Base-by-base conservation (phyloP, 805 yeast genomes). In the Cyberlindnera sargentensis region DNA sequence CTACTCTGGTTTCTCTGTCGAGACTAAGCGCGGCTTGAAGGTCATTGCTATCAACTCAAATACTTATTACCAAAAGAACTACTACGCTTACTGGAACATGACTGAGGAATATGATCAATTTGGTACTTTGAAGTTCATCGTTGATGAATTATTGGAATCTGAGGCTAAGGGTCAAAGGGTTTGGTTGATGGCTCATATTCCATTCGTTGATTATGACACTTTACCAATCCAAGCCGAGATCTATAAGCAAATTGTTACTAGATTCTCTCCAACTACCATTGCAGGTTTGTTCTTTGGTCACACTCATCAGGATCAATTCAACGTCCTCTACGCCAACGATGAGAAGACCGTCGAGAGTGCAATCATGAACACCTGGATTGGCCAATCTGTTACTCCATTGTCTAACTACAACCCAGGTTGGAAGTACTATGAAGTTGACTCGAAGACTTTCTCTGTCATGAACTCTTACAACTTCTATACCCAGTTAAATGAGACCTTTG, bases 171-270 rank as follows among this genome's bases (percentile, higher is more conserved):
- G 75, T 40, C 78, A 80, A 60, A 67, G 83, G 53, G 89, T 79
- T n/a, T 82, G 89, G 89, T 69, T 82, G 45, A 68, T 80, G 52
- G 78, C 84, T 23, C 89, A 82, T 58, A 76, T 82, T 43, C 87
- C 90, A 37, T 68, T 71, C 10, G 63, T 73, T 25, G 67, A 73
- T n/a, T 84, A 80, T 51, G 72, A 52, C 29, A 44, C 82, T 15
- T 62, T 82, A 38, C 88, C 89, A 9, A 65, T 78, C 34, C 82
- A 76, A 42, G 72, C 84, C 26, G 68, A 73, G 43, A 64, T 77
- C 30, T 75, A 80, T 48, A 65, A 71, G 30, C 74, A 75, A 48
- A 75, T 82, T 34, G 69, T 82, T 25, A 80, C 78, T 53, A 71
- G 89, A 60, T 82, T 81, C 59, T 75, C 83, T 30, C 86, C 85